These are phyloP conservation scores for Adansonia gregorii DNA, from an alignment of 441 rosid genomes.

Conservation along the genomic window DNA sequence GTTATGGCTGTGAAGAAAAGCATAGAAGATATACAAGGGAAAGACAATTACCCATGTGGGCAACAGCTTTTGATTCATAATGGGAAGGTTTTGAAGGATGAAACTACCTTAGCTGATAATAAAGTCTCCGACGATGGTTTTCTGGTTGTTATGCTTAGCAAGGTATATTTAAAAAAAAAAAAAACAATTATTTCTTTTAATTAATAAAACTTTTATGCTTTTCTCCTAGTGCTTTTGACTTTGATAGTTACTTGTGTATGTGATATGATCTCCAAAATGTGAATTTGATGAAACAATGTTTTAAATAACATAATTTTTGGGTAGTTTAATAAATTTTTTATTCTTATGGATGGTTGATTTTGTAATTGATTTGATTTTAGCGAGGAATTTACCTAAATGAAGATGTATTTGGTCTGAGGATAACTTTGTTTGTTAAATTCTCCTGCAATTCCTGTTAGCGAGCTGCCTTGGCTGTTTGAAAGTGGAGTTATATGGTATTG, in stretches of 20 bases:
- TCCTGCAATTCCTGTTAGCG: background rate
- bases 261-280: background rate
- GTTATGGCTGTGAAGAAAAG: constrained; percentile 97
- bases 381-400: background rate
- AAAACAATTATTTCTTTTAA: background rate
- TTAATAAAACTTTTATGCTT: background rate
- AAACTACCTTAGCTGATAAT: constrained; percentile 78
- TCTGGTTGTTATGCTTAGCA: constrained; percentile 99
- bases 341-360: constrained; percentile 2
- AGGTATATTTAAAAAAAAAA: constrained; percentile 50
- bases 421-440: background rate
- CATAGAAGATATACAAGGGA: constrained; percentile 96
- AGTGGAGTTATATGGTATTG: background rate
- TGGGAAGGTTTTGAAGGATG: constrained; percentile 97
- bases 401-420: background rate
- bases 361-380: constrained; percentile 5
- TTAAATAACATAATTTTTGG: background rate
- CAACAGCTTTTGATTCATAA: constrained; percentile 92
- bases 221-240: background rate
- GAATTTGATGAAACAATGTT: background rate
- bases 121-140: constrained; percentile 94
- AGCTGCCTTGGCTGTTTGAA: constrained; percentile 2
- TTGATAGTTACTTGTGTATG: background rate
- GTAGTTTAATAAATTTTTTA: background rate
- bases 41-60: constrained; percentile 96